Evolutionary conservation across 768 basidiomycete genomes (phyloP), one percentile per base, ranked within the genome.

Genomic region (Nevesoporus exiguus): DNA sequence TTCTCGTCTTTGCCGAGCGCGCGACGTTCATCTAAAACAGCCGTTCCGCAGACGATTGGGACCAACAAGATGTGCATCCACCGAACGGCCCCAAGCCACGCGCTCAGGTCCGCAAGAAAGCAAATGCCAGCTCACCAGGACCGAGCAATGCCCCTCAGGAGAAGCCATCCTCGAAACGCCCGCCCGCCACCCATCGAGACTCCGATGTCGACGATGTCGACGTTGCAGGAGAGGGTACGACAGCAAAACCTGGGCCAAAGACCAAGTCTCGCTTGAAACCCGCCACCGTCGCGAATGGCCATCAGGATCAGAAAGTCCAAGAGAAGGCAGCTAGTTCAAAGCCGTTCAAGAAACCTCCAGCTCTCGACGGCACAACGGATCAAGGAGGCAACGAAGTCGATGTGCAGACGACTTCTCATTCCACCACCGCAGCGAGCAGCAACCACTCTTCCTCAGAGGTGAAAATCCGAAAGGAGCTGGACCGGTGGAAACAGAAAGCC

Each of bases 401-500:
- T 22, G 47, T 36, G 2, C 57, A 48, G 14, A 29, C 52, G 25
- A 25, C 43, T 5, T n/a, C 50, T 14, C 62, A 49, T 22, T 27
- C 52, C 21, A 33, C 36, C 27, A 43, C 37, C 17, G 41, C 43
- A 21, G 63, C 55, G 24, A 64, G 30, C 46, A 59, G 59, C 34
- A 37, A 9, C 13, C 57, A 45, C 43, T 4, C 52, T 27, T 37
- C 61, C n/a, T 57, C 64, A 7, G 60, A 61, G 21, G 34, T n/a
- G 19, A 56, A 54, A 49, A 40, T 6, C 21, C 59, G 49, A 37
- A 65, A 58, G 40, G 69, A 70, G 46, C 42, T 71, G 51, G 67
- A 72, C 5, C 54, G 56, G 25, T 71, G 63, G 69, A 72, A 69
- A 53, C 61, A 62, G 33, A 72, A 67, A 34, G 52, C 60, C 22